Evolutionary conservation across 805 yeast species (phyloP), one percentile per base, ranked within the genome.

Genomic region (Yarrowia phangngaensis): DNA sequence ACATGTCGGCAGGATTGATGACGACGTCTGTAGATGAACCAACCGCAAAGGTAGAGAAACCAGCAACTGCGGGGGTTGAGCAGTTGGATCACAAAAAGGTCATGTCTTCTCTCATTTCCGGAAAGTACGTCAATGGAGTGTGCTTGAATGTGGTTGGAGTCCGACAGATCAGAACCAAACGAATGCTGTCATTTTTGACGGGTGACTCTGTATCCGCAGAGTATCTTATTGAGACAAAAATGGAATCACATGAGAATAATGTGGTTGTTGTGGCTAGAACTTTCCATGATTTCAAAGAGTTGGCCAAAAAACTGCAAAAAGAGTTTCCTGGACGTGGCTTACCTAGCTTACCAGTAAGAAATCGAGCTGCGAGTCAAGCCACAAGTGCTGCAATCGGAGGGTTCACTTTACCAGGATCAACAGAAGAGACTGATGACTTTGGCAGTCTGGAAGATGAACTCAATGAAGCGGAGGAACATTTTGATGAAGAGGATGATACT

Each of bases 111-210:
- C 48, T 51, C 22, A 58, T 55, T 3, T 46, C 49, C 4, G 54
- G 52, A 30, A 54, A 63, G 14, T 75, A 58, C 54, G 59, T 72
- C 29, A 80, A 83, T 58, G 84, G 86, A 3, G 62, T 78, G 53
- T 77, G 72, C 51, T 59, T 85, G 14, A 83, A 84, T 53, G 77
- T 88, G 8, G 73, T 78, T 20, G 87, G 92, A 1, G 95, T 83
- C 0, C 61, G 78, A 5, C 54, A 57, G 22, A 38, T 52, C 1
- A 19, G 56, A 57, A 60, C 29, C 54, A 59, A 48, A 68, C 64
- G 60, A n/a, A 56, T 60, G n/a, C 54, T 64, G 46, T 41, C 48
- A 6, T 41, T 41, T 15, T 13, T 41, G 15, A 57, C 41, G 43
- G 53, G 57, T 8, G 51, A 56, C 53, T 60, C 56, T 35, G 55